Evolutionary conservation across 2,329 filamentous ascomycete genomes (phyloP), one percentile per base, ranked within the genome.

Genomic region (Pseudogymnoascus sp.): DNA sequence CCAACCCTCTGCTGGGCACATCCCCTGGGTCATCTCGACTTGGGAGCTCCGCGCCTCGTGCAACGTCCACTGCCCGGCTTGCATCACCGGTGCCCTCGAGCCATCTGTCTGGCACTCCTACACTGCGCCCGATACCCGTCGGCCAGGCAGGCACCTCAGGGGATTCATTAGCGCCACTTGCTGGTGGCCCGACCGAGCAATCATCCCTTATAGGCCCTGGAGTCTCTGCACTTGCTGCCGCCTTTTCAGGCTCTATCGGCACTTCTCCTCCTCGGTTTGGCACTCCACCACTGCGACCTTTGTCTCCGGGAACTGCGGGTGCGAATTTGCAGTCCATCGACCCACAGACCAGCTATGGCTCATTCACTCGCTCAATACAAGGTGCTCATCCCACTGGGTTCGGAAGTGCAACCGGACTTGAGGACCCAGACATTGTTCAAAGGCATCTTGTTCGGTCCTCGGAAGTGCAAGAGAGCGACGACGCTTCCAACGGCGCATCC

Each of bases 341-440:
- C 74, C 81, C 84, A 2, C 82, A 83, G 23, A 88, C 86, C 63
- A 89, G 87, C 68, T 95, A 94, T 72, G 92, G 91, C 59, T 96
- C 91, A 8, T 91, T 95, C 67, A 79, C 81, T 38, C 82, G 80
- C 57, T 71, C 71, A 10, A 61, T 72, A 63, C 71, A 74, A 62
- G 70, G 77, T 15, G 55, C 55, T 21, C 55, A 57, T 18, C 63
- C 69, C 58, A 69, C 72, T 52, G 69, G 76, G 57, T 72, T 71
- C 61, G 72, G 73, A 57, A 81, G 78, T 55, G 74, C 77, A 38
- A 83, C 79, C 19, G 84, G 86, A 3, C 87, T 86, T 69, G 92
- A 97, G 74, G 90, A 97, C 68, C 88, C 91, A 13, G 92, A 96
- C 71, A 90, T 97, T 59, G 82, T 99, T 65, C 91, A 86, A 71